Conservation (phyloP, 163 green algal genomes). For the Trebouxiophyceae sp. region DNA sequence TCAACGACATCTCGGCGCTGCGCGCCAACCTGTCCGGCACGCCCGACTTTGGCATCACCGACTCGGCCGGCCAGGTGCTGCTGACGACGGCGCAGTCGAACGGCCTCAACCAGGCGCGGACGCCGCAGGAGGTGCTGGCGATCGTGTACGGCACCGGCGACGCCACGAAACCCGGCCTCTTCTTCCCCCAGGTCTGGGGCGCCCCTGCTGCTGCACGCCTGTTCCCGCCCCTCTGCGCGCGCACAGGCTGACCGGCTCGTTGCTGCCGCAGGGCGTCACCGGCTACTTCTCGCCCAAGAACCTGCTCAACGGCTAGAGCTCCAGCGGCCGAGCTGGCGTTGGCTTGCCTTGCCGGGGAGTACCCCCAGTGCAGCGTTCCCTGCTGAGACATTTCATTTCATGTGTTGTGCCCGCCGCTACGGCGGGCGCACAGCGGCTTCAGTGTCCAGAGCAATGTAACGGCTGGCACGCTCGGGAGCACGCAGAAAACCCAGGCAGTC, state of each 20-base stretch:
- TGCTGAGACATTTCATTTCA: too few relatives aligned
- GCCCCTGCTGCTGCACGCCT: too few relatives aligned
- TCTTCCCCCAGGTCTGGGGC: neutral
- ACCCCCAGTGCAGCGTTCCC: too few relatives aligned
- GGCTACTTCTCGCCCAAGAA: neutral
- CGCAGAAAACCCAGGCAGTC: too few relatives aligned
- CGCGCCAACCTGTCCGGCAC: neutral
- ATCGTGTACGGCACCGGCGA: neutral
- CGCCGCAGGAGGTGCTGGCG: neutral
- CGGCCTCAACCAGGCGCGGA: slow-evolving; percentile 21
- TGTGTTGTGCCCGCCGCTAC: too few relatives aligned
- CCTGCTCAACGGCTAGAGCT: neutral
- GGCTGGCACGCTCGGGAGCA: too few relatives aligned
- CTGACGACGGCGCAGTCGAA: slow-evolving; percentile 12
- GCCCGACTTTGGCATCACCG: neutral
- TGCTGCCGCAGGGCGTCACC: neutral
- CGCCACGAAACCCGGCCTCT: neutral
- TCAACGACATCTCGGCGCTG: neutral
- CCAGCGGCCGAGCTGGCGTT: too few relatives aligned
- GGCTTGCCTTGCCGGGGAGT: too few relatives aligned
- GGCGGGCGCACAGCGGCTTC: too few relatives aligned
- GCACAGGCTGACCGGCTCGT: too few relatives aligned
- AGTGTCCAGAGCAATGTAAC: too few relatives aligned
- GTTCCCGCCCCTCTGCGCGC: too few relatives aligned
- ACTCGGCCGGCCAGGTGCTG: neutral